Percentiles rank a stretch among this genome's conserved stretches.
These are phyloP conservation scores for Thelonectria discophora DNA, from an alignment of 2,329 filamentous ascomycete species.

Conservation along the genomic window DNA sequence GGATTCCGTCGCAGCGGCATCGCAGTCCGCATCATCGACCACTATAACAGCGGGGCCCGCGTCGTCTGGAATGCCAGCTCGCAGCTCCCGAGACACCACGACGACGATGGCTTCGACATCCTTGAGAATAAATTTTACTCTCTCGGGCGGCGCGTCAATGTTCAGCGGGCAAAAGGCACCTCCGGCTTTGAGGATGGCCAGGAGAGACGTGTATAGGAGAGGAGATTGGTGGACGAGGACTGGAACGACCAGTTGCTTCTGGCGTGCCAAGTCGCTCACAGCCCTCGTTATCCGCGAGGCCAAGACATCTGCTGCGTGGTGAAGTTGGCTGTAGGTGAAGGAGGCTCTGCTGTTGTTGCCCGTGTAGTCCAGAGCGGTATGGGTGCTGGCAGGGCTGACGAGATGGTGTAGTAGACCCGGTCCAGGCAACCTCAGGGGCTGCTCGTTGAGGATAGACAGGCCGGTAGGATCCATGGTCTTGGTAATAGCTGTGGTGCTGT, in stretches of 20 bases:
- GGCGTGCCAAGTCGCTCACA: conserved; percentile 11
- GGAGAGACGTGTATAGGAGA: conserved; percentile 77
- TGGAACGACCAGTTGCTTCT: conserved; percentile 68
- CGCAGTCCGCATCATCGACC: conserved; percentile 44
- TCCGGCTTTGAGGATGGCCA: conserved; percentile 83
- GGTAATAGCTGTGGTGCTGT: neutral
- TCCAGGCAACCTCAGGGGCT: conserved; percentile 52
- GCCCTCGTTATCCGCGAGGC: conserved; percentile 57
- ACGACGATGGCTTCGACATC: conserved; percentile 78
- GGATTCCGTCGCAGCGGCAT: neutral
- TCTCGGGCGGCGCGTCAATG: conserved; percentile 78
- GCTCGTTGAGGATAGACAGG: conserved; percentile 58
- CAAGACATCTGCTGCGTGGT: conserved; percentile 64
- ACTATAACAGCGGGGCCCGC: conserved; percentile 47
- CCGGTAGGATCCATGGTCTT: conserved; percentile 40
- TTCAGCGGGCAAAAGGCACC: conserved; percentile 87
- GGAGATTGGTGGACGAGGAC: conserved; percentile 80
- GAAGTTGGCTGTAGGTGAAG: conserved; percentile 71
- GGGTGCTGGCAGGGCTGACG: conserved; percentile 53
- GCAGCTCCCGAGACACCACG: conserved; percentile 66
- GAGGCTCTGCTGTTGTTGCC: conserved; percentile 41
- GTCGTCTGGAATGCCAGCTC: conserved; percentile 49
- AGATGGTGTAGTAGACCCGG: conserved; percentile 65
- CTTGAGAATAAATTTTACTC: conserved; percentile 80
- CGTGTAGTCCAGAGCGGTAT: conserved; percentile 47